These are phyloP conservation scores for Trichophyton simii DNA, from an alignment of 2,329 filamentous ascomycete species.

Conservation along the genomic window DNA sequence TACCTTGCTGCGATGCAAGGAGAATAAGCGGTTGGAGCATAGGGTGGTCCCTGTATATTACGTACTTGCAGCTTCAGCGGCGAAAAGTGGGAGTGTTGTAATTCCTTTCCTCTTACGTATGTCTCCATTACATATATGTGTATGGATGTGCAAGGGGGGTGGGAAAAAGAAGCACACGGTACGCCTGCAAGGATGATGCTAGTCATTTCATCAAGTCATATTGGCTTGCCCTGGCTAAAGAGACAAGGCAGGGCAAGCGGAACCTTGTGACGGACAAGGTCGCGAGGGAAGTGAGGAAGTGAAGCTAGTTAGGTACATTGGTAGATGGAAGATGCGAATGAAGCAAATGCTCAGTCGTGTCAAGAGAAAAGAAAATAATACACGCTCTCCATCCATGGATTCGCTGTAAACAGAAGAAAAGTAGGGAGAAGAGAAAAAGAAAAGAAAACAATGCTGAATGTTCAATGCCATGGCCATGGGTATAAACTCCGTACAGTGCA, in stretches of 20 bases:
- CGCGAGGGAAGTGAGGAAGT: neutral
- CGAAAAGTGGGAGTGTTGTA: neutral
- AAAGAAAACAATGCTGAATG: conserved; percentile 4
- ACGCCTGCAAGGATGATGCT: conserved; percentile 1
- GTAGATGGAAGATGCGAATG: neutral
- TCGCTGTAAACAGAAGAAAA: conserved; percentile 2
- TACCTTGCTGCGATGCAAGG: neutral
- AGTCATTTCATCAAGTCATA: conserved; percentile 3
- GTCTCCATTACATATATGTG: neutral
- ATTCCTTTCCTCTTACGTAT: too few species aligned
- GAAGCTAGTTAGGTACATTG: neutral
- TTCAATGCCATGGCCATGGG: conserved; percentile 6
- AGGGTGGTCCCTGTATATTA: neutral
- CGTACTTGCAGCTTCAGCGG: neutral
- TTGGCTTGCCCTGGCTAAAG: neutral
- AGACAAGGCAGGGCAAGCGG: neutral
- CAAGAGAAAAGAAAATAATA: neutral
- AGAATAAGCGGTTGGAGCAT: neutral
- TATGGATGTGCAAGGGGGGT: neutral
- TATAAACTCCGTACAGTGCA: conserved; percentile 12
- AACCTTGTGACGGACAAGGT: neutral
- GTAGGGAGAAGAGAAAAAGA: neutral
- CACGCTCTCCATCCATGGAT: neutral
- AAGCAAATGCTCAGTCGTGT: too few species aligned
- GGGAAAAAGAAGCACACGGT: neutral